Evolutionary conservation across 225 moss, liverwort and hornwort species (phyloP), one percentile per base, ranked within the genome.

Genomic region (Physcomitrellopsis africana): DNA sequence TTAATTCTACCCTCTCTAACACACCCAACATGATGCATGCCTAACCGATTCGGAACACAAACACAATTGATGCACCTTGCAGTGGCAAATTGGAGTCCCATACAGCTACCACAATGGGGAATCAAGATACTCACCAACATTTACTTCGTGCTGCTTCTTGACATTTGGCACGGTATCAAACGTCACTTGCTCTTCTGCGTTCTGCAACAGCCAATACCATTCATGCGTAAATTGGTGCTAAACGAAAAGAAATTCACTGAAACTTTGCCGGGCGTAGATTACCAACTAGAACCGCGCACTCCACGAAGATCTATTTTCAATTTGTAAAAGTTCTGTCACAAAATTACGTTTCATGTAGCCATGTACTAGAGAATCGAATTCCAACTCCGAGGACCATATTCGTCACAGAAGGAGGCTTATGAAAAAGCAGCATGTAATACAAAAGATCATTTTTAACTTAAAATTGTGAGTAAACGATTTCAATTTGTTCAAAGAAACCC

Each of bases 101-200:
- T 11, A 22, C 16, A 47, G 14, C 16, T 29, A 66, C 47, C 15
- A 66, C 29, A 27, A 3, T 12, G 15, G 56, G 56, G 20, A 47
- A 29, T 15, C 20, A 29, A 67, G 19, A 47, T 47, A 73, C 61
- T n/a, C 29, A 44, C 27, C 53, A 49, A 3, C 15, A 65, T 37
- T 41, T 11, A 48, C 60, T 48, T 29, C 20, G 15, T 58, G 11
- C 65, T 90, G 81, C 78, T 87, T 90, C 87, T 90, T 90, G 67
- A 82, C 85, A 68, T 90, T 90, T 22, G 90, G 61, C 24, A 90
- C 85, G 42, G 90, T 90, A 68, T 90, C 90, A 62, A 90, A 90
- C 8, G 90, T 90, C 5, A 90, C 79, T n/a, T 81, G 77, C 51
- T 82, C 78, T 74, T 90, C 90, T 19, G 85, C 79, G 63, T 87